Base-by-base conservation (phyloP, 306 rosid species). In the Rosa multiflora region DNA sequence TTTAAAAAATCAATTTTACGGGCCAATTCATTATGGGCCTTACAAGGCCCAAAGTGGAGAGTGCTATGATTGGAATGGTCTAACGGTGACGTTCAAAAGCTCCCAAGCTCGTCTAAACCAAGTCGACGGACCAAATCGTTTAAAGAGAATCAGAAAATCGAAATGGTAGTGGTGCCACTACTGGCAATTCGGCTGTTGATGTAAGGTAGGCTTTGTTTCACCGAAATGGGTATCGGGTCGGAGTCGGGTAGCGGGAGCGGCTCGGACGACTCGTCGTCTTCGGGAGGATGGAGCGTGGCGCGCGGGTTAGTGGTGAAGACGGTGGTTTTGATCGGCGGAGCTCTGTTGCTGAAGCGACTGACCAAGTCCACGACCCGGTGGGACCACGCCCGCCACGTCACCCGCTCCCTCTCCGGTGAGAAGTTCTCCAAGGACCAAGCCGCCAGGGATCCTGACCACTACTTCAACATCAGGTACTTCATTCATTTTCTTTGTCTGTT, bases 311-410 rank as follows among this genome's bases (percentile, higher is more conserved):
- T 90, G 18, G 69, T 87, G 58, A 96, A 96, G 83, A 85, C 91
- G 61, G 75, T 96, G 61, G 70, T 96, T 11, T 85, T 96, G 42
- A 74, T 96, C 10, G 99, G 99, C 23, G 98, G 99, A 15, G 98
- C 94, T 26, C 86, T 96, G 46, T 85, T 96, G 82, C 88, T 96
- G 6, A 96, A 93, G 63, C 93, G 95, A 14, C 93, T 96, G 37
- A 90, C 94, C n/a, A 96, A 93, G 88, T 90, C 99, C 82, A 96
- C 99, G 71, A 93, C 99, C 9, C 98, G 99, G 52, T 89, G 99
- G 98, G 99, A 96, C 89, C 99, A 96, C 85, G 88, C 99, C 46
- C 88, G 92, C 70, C 73, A 90, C 47, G 97, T 93, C 39, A 44
- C 97, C 20, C 88, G 89, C 9, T 90, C 99, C 13, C 96, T 96